Evolutionary conservation across 345 rosid genomes (phyloP), one percentile per base, ranked within the genome.

Genomic region (Gossypium sturtianum): DNA sequence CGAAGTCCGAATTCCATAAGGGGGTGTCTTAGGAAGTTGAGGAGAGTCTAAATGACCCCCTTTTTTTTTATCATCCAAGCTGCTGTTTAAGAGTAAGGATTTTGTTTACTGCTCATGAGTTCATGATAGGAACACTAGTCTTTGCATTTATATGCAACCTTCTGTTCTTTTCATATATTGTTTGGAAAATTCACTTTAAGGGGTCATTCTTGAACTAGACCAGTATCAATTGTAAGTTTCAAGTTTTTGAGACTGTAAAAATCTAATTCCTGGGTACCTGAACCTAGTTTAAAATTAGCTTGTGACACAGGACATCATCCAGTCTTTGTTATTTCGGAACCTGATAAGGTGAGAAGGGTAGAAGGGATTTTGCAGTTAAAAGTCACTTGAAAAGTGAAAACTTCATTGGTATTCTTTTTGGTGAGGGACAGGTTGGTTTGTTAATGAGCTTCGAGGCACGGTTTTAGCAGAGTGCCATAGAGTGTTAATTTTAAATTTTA

Each of bases 341-440:
- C 52, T 44, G 52, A 44, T n/a, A 65, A 43, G 69, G 10, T 66
- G 47, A 12, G 29, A 19, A 66, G 70, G 20, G n/a, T 20, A 44
- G 17, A 66, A 44, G 17, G 7, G 25, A 6, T 52, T 19, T 41
- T 38, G 38, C 12, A 10, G 69, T 41, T 66, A 19, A 20, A 61
- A 66, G 52, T 44, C 29, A 12, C 29, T 66, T 66, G 70, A 66
- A 66, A 20, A 43, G 70, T 20, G 13, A 63, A 60, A 60, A 60
- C 10, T 60, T 13, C 64, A 25, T 25, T 25, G 64, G 41, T 25
- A 25, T 7, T 60, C 27, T 58, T 58, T 11, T 58, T 23, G 34
- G 16, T 22, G 34, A 58, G 62, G 38, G 23, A 23, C 38, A 22
- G 29, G 62, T 22, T 23, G 15, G 62, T 58, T 22, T 10, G 15